Evolutionary conservation across 768 basidiomycete genomes (phyloP).

Genomic region (Suillus decipiens): DNA sequence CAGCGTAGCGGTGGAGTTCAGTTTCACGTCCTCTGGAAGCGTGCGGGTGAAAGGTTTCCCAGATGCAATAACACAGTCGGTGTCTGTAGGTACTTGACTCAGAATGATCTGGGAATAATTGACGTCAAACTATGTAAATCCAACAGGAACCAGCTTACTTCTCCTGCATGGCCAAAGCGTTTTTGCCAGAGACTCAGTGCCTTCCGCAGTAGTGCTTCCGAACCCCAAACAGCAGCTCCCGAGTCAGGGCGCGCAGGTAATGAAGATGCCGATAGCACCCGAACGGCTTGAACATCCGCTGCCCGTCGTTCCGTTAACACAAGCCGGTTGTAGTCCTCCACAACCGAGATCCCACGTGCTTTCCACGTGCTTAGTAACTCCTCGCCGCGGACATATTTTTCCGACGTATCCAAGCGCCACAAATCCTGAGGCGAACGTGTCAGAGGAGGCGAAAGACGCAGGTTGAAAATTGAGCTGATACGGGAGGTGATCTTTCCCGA

Average conservation of each 20-base stretch:
- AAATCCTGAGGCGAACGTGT: slow-evolving; percentile 87
- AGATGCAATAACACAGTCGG: slow-evolving; percentile 44
- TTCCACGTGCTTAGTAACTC: slow-evolving; percentile 83
- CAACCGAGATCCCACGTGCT: slow-evolving; percentile 83
- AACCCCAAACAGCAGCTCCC: slow-evolving; percentile 61
- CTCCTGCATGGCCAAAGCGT: slow-evolving; percentile 71
- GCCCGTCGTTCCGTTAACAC: slow-evolving; percentile 69
- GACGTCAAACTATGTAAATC: slow-evolving; percentile 10
- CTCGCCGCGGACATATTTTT: slow-evolving; percentile 94
- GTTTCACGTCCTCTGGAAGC: slow-evolving; percentile 54
- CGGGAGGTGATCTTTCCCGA: slow-evolving; percentile 76
- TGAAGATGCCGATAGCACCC: slow-evolving; percentile 67
- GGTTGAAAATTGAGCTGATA: slow-evolving; percentile 80
- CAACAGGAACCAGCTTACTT: slow-evolving; percentile 49
- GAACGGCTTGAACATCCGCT: slow-evolving; percentile 89
- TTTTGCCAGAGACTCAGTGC: slow-evolving; percentile 83
- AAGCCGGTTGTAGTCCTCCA: slow-evolving; percentile 83
- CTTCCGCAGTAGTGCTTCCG: slow-evolving; percentile 63
- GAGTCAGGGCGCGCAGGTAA: slow-evolving; percentile 45
- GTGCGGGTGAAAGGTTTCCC: slow-evolving; percentile 20
- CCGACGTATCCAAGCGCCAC: slow-evolving; percentile 93
- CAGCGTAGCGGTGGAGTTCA: slow-evolving; percentile 71
- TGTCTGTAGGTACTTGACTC: slow-evolving; percentile 66
- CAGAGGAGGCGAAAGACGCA: slow-evolving; percentile 79
- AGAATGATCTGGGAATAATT: slow-evolving; percentile 66